Percentiles rank a stretch among this genome's conserved stretches.
Evolutionary conservation across 2,329 filamentous ascomycete genomes (phyloP).

Genomic region (Hypomyces rosellus): DNA sequence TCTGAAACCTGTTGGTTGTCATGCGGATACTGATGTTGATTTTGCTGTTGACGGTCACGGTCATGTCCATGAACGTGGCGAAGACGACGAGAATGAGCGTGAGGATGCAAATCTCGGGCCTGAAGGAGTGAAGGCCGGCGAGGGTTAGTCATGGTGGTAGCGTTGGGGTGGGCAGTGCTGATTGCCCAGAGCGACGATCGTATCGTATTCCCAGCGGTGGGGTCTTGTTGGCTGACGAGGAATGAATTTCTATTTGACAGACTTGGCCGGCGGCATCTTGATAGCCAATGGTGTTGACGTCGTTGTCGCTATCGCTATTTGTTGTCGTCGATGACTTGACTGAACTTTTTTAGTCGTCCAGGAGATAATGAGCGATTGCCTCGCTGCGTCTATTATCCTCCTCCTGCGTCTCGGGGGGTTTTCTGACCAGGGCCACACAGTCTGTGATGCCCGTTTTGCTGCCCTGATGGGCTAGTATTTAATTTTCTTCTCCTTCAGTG

Average conservation of each 20-base stretch:
- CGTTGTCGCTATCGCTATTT: not conserved
- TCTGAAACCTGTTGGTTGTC: conserved; percentile 19
- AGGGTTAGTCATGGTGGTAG: conserved; percentile 28
- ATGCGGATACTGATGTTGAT: conserved; percentile 6
- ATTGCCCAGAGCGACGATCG: conserved; percentile 11
- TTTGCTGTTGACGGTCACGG: too few species aligned
- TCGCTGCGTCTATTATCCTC: not conserved
- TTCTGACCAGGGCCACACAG: too few species aligned
- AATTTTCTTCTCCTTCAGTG: not conserved
- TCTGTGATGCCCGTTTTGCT: too few species aligned
- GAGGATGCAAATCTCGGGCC: conserved; percentile 22
- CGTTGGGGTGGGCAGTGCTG: conserved; percentile 20
- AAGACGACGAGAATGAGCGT: conserved; percentile 18
- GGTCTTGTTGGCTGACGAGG: conserved; percentile 13
- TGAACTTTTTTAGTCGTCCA: not conserved
- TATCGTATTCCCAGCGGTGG: conserved; percentile 17
- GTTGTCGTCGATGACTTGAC: not conserved
- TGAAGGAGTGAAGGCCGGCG: conserved; percentile 34
- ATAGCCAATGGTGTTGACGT: not conserved
- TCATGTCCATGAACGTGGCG: conserved; percentile 6
- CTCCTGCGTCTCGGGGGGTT: too few species aligned
- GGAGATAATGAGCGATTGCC: not conserved
- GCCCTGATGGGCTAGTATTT: too few species aligned
- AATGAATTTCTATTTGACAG: conserved; percentile 4
- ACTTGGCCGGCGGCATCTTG: conserved; percentile 9